Conservation (phyloP, 1,139 yeast species). For the Protomyces arabidopsidicola region DNA sequence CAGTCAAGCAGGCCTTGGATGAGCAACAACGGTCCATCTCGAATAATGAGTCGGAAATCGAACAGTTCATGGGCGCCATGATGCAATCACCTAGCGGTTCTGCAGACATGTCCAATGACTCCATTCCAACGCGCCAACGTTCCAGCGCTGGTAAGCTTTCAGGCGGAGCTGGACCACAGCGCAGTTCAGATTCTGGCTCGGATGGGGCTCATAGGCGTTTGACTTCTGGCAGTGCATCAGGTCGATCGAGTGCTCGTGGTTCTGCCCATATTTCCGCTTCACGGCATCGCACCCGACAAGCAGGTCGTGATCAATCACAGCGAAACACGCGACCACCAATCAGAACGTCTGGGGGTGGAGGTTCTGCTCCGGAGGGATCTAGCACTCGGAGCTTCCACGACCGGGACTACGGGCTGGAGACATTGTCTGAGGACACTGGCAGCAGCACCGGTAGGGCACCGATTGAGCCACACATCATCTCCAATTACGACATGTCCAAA, state of each 20-base stretch:
- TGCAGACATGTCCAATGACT: neutral
- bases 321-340: neutral
- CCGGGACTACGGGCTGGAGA: neutral
- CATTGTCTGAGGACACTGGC: neutral
- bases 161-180: neutral
- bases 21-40: neutral
- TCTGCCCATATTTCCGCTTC: neutral
- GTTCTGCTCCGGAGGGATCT: neutral
- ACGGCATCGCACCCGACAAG: neutral
- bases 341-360: neutral
- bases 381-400: neutral
- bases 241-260: neutral
- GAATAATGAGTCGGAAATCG: conserved; percentile 7
- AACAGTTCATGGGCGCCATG: conserved; percentile 19
- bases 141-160: neutral
- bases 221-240: neutral
- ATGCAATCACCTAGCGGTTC: neutral
- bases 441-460: neutral
- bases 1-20: neutral
- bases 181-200: neutral
- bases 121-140: neutral
- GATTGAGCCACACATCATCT: neutral
- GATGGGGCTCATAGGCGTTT: neutral
- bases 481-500: neutral
- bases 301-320: neutral